Base-by-base conservation (phyloP, 805 yeast species). In the Tetrapisispora pingtungensis region DNA sequence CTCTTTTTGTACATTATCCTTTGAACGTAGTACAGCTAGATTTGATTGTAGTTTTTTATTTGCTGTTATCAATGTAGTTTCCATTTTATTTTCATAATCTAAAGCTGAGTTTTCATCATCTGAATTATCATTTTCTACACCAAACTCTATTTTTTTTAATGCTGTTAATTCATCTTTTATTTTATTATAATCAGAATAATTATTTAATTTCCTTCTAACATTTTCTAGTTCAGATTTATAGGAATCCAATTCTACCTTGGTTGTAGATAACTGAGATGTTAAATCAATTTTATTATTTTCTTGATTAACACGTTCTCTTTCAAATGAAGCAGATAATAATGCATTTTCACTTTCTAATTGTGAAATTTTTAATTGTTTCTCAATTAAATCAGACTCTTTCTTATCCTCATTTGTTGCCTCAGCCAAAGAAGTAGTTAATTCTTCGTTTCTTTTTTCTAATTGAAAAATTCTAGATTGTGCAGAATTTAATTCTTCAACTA, bases 371-470 rank as follows among this genome's bases (percentile, higher is more conserved):
- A 58, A 37, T 31, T 70, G 71, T 40, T 66, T 67, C 10, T 54
- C 42, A 45, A 65, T 69, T 22, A 73, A 50, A 51, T 58, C 72
- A 48, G 51, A 62, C 51, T 66, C 74, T 56, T 55, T 68, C 50
- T 63, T 76, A 4, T 62, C 64, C 10, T 61, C 70, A 43, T 74
- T 71, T 33, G 75, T 75, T 2, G 77, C 70, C 37, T 69, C 62
- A 35, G 82, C 75, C 42, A 88, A 61, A 44, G 83, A 83, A 15
- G 78, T 70, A 46, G 86, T 74, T 43, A 88, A 68, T 41, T 81
- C 80, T 55, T 84, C 84, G 55, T 87, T 89, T 47, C 95, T 71
- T 49, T 75, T 75, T 59, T 87, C 95, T 43, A 88, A 72, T 54
- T 82, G 87, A 41, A 77, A 59, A 1, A 79, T 74, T 46, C 93